Base-by-base conservation (phyloP, 2,329 filamentous ascomycete species). In the Ophiostoma australiae region DNA sequence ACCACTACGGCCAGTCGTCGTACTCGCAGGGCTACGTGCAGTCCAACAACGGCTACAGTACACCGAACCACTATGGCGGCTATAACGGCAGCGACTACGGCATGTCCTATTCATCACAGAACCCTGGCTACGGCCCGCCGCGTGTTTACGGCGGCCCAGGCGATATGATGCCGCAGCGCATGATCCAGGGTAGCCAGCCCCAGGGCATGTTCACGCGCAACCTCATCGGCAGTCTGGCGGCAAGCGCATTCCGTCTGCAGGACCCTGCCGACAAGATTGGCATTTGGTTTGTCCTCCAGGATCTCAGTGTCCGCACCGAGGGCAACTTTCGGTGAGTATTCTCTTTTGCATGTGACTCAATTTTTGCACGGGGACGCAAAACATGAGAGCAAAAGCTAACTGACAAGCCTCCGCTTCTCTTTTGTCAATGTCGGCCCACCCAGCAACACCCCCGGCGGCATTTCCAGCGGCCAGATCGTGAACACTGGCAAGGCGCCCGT, bases 221-320 rank as follows among this genome's bases (percentile, higher is more conserved):
- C 77, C 86, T 99, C 11, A 98, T 99, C 74, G 95, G 95, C 1
- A 97, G 92, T 78, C 83, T 97, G 69, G 90, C 92, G 6, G 93
- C 94, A 41, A 97, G 94, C 77, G 94, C 94, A 1, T 94, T 94
- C 77, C 88, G 90, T 41, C 85, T 98, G 70, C 89, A 87, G 2
- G 94, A 98, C 75, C 87, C 89, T 0, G 84, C 91, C 20, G 90
- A 92, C 74, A 91, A 92, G 78, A 88, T 92, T 69, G 94, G 94
- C 1, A 93, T 97, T 74, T 99, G 94, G 94, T 99, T 99, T 77
- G 91, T 99, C 66, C 84, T 98, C 70, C 94, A 97, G 79, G 95
- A 99, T 81, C 84, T 99, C 63, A 97, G 93, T 76, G 94, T 99
- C 41, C 87, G 95, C 66, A 97, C 93, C 0, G 95, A 98, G 79